phyloP scores from a whole-genome alignment of 371 early-diverging fungal species.

The Quaeritorhiza haematococci region DNA sequence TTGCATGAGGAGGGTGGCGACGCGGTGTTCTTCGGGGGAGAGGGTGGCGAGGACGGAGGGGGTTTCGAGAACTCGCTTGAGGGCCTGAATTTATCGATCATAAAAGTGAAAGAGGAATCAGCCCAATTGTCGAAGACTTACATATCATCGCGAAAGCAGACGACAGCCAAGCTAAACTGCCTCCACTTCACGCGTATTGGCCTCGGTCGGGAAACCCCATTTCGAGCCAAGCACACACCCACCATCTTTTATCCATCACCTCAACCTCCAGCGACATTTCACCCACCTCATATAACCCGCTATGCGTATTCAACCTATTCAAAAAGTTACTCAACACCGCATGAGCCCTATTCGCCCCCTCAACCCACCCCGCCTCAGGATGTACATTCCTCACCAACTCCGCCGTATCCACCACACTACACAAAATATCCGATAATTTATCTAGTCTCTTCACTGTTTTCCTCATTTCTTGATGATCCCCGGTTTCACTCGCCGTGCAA shows the following conservation, averaged over 20 bases:
- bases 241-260: not conserved
- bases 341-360: slow-evolving; percentile 77
- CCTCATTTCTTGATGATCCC: slow-evolving; percentile 46
- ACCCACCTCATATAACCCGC: slow-evolving; percentile 69
- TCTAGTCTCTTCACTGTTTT: slow-evolving; percentile 80
- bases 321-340: slow-evolving; percentile 72
- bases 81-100: not conserved
- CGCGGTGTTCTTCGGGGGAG: slow-evolving; percentile 65
- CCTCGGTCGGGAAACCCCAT: too few species aligned
- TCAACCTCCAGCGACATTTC: not conserved
- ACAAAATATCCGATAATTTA: slow-evolving; percentile 81
- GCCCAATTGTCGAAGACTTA: too few species aligned
- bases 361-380: slow-evolving; percentile 64
- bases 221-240: too few species aligned
- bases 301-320: slow-evolving; percentile 89
- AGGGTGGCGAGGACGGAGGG: slow-evolving; percentile 48
- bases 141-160: too few species aligned
- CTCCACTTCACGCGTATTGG: too few species aligned
- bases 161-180: too few species aligned
- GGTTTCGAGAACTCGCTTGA: slow-evolving; percentile 52
- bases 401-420: slow-evolving; percentile 84
- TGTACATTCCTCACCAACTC: slow-evolving; percentile 91
- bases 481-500: not conserved
- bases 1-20: slow-evolving; percentile 73
- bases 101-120: not conserved